These are phyloP conservation scores for Pharnaceum exiguum DNA, from an alignment of 148 eudicot species.

Conservation along the genomic window DNA sequence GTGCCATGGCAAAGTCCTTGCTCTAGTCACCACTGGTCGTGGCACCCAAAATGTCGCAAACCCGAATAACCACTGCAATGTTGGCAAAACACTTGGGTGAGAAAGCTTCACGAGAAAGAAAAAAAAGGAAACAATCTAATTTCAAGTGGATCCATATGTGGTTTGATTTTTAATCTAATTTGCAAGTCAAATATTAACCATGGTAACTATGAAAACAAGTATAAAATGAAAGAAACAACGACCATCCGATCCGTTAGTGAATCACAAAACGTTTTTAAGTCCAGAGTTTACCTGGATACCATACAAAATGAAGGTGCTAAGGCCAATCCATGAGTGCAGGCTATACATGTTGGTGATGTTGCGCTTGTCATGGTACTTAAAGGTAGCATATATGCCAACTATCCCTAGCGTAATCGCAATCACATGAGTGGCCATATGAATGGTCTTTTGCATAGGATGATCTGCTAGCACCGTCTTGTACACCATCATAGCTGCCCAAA, in stretches of 20 bases:
- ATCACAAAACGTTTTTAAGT: too few species aligned
- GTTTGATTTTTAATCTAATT: too few species aligned
- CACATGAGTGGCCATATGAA: constrained; percentile 41
- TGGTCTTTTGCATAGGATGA: constrained; percentile 31
- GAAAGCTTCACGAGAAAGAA: too few species aligned
- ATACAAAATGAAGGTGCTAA: constrained; percentile 58
- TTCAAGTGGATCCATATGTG: too few species aligned
- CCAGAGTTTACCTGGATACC: constrained; percentile 68
- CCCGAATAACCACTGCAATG: constrained; percentile 66
- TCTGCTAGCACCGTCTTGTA: constrained; percentile 52
- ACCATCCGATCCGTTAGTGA: too few species aligned
- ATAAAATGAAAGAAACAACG: too few species aligned
- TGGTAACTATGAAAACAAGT: too few species aligned
- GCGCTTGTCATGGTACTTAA: constrained; percentile 50
- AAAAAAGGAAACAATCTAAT: too few species aligned
- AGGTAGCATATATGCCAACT: constrained; percentile 59
- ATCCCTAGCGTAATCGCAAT: constrained; percentile 59
- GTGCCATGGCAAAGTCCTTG: constrained; percentile 55
- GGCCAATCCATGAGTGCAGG: constrained; percentile 89
- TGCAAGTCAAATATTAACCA: too few species aligned
- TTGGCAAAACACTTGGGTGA: too few species aligned
- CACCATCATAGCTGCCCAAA: constrained; percentile 56
- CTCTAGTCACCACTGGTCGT: constrained; percentile 28
- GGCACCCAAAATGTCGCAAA: constrained; percentile 42
- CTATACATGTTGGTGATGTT: constrained; percentile 42